These are phyloP conservation scores for Aphanomyces cochlioides DNA, from an alignment of 352 stramenopile species.

Conservation along the genomic window DNA sequence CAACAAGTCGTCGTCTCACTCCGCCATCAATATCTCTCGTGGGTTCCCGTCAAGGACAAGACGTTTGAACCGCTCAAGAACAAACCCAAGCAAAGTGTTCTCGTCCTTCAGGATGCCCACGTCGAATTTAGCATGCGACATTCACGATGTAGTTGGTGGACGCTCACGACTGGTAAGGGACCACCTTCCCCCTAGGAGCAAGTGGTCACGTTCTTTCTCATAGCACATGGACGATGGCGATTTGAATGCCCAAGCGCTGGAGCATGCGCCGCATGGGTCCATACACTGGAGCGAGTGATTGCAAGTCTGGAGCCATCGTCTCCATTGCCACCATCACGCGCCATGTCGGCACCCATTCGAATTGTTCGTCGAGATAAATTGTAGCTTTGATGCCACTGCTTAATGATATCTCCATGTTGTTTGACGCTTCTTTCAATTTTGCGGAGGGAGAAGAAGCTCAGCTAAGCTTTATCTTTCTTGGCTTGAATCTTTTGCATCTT, in stretches of 20 bases:
- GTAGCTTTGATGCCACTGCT: background rate
- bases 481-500: constrained; percentile 68
- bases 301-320: background rate
- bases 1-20: background rate
- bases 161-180: background rate
- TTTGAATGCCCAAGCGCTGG: background rate
- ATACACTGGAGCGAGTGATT: background rate
- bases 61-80: background rate
- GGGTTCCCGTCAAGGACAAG: background rate
- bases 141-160: background rate
- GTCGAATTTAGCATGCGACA: background rate
- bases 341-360: background rate
- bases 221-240: background rate
- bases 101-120: background rate
- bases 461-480: constrained; percentile 35
- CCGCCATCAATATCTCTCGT: background rate
- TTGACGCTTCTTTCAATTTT: too few relatives aligned
- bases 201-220: too few relatives aligned
- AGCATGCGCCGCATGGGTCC: background rate
- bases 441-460: too few relatives aligned
- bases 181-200: too few relatives aligned
- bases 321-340: background rate
- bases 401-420: background rate
- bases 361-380: constrained; percentile 2
- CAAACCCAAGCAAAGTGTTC: background rate